A percentile compares a stretch with the other conserved stretches of the same genome.
These are phyloP conservation scores for Alternaria gansuensis DNA, from an alignment of 2,329 filamentous ascomycete genomes.

Conservation along the genomic window DNA sequence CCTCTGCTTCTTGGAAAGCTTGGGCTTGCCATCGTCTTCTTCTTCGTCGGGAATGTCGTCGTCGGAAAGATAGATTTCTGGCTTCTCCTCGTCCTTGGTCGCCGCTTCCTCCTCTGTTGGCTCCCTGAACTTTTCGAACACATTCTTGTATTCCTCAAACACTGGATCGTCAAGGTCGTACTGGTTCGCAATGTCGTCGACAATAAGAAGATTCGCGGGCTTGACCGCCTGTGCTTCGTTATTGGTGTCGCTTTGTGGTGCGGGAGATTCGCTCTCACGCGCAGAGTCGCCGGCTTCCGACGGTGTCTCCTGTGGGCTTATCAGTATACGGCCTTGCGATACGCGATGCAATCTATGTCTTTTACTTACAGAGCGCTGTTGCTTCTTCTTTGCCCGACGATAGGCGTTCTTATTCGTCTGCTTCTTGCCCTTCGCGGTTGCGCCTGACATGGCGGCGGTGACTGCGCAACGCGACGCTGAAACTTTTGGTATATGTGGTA, in stretches of 20 bases:
- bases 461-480: slow-evolving; percentile 21
- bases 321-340: slow-evolving; percentile 28
- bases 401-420: slow-evolving; percentile 96
- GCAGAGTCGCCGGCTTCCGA: slow-evolving; percentile 46
- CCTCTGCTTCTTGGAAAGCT: slow-evolving; percentile 91
- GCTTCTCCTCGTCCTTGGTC: slow-evolving; percentile 68
- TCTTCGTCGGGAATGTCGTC: slow-evolving; percentile 87
- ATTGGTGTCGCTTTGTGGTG: slow-evolving; percentile 45
- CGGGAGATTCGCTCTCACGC: slow-evolving; percentile 52
- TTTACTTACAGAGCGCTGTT: slow-evolving; percentile 71
- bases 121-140: slow-evolving; percentile 77
- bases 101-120: slow-evolving; percentile 68
- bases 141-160: slow-evolving; percentile 82
- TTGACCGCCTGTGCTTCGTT: slow-evolving; percentile 54
- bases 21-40: slow-evolving; percentile 73
- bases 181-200: slow-evolving; percentile 55
- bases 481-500: not conserved
- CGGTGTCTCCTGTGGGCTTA: slow-evolving; percentile 45
- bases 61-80: slow-evolving; percentile 82
- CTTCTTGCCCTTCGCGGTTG: slow-evolving; percentile 46
- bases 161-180: slow-evolving; percentile 76
- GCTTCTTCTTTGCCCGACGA: slow-evolving; percentile 93
- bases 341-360: not conserved
- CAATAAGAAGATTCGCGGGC: slow-evolving; percentile 54
- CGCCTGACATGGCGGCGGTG: slow-evolving; percentile 40